Evolutionary conservation across 352 stramenopile genomes (phyloP).

Genomic region (Phytophthora agathidicida): DNA sequence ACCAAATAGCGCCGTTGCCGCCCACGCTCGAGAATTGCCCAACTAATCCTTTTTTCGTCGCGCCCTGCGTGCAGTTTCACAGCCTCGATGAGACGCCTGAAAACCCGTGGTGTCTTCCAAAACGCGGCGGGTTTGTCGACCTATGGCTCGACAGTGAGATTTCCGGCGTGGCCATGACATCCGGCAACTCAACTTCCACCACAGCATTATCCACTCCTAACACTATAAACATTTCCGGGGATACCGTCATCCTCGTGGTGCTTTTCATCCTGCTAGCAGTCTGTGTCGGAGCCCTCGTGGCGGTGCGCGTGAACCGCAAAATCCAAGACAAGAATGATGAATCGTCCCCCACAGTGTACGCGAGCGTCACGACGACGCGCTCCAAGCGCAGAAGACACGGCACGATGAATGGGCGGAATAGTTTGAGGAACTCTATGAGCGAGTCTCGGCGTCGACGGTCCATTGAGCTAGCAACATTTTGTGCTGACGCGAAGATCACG

Average conservation of each 20-base stretch:
- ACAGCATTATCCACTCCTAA: not conserved
- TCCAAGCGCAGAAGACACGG: constrained; percentile 10
- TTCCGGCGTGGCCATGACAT: constrained; percentile 1
- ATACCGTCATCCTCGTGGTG: constrained; percentile 25
- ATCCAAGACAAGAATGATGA: constrained; percentile 6
- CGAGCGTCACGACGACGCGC: constrained; percentile 21
- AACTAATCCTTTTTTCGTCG: constrained; percentile 43
- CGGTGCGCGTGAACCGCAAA: constrained; percentile 19
- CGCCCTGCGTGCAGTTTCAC: constrained; percentile 40
- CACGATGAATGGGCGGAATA: not conserved
- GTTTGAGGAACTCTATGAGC: constrained; percentile 13
- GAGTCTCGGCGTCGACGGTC: constrained; percentile 34
- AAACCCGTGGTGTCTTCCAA: constrained; percentile 47
- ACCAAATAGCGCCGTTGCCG: constrained; percentile 35
- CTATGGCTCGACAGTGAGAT: constrained; percentile 50
- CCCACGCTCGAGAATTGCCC: constrained; percentile 35
- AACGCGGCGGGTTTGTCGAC: constrained; percentile 34
- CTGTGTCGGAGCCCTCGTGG: constrained; percentile 19
- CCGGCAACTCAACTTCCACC: constrained; percentile 3
- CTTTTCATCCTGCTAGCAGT: constrained; percentile 30
- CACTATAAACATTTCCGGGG: constrained; percentile 17
- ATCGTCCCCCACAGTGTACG: constrained; percentile 29
- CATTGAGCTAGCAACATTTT: constrained; percentile 44
- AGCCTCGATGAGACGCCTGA: not conserved
- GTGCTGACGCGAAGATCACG: constrained; percentile 50